Base-by-base conservation (phyloP, 1,139 yeast genomes). In the Sugiyamaella sp. region DNA sequence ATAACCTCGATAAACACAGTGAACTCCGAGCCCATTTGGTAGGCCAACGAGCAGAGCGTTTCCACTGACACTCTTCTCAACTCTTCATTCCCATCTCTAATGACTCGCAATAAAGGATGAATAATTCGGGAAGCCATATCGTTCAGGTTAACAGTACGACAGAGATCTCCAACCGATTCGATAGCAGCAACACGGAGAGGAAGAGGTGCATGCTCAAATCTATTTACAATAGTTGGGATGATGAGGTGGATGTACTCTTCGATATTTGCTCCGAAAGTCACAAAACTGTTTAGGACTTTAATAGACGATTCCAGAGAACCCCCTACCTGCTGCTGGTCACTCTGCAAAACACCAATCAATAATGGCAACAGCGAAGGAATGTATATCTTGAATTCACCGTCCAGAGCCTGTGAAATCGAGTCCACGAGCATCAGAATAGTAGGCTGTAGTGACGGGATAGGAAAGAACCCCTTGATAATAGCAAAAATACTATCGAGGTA, bases 51-150 rank as follows among this genome's bases (percentile, higher is more conserved):
- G 63, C 96, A 85, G 50, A 95, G 73, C 0, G 98, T 88, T 60
- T 88, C 90, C 78, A 93, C 81, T 0, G 88, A 79, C 0, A 86
- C 80, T 20, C 21, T 44, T 24, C 80, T 75, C 14, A 91, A 71
- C 39, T 85, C 96, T n/a, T 81, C 86, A 57, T 78, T 80, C 1
- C 74, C 74, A 60, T 76, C 76, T 25, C 77, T 75, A 46, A 93
- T 72, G 0, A 90, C 86, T 54, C 98, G 74, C 9, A 91, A 72
- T 16, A 95, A 71, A 0, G 98, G 95, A 63, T 93, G 97, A 29
- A 95, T 81, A 44, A 93, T 88, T 60, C 97, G 76, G 1, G 97
- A 87, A 0, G 97, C 86, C 90, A 90, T 86, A 63, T 93, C 98
- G 56, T 83, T 84, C 56, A 95, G 73, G 61, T 85, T 80, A 2